Percentiles rank a stretch among this genome's conserved stretches.
These are phyloP conservation scores for Venturia nashicola DNA, from an alignment of 2,329 filamentous ascomycete genomes.

Conservation along the genomic window DNA sequence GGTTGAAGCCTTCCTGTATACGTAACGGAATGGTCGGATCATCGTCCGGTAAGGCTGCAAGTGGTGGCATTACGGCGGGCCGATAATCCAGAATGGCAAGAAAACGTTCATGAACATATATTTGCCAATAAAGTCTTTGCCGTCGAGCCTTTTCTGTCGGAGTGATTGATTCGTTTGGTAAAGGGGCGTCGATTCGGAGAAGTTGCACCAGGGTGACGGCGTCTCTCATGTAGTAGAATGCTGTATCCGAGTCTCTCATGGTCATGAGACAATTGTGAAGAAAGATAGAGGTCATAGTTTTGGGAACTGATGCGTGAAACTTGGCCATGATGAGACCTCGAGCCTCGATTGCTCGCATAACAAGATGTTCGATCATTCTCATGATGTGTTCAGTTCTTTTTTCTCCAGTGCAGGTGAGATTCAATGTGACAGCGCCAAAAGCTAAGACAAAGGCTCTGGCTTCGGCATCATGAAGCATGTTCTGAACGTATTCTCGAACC, in stretches of 20 bases:
- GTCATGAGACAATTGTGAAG: slow-evolving; percentile 41
- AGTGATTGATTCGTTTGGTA: slow-evolving; percentile 20
- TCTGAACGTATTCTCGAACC: slow-evolving; percentile 20
- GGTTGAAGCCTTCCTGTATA: slow-evolving; percentile 31
- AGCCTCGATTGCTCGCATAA: slow-evolving; percentile 24
- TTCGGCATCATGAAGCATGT: slow-evolving; percentile 27
- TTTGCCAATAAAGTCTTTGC: slow-evolving; percentile 43
- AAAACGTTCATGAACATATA: slow-evolving; percentile 45
- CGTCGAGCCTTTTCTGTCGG: slow-evolving; percentile 28
- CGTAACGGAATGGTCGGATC: slow-evolving; percentile 26
- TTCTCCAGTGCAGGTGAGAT: slow-evolving; percentile 26
- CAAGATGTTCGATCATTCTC: slow-evolving; percentile 21
- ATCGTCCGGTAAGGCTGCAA: slow-evolving; percentile 26
- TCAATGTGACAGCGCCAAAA: slow-evolving; percentile 34
- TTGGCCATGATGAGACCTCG: slow-evolving; percentile 26
- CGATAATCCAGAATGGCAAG: slow-evolving; percentile 40
- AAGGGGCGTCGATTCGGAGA: slow-evolving; percentile 30
- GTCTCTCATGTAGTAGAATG: slow-evolving; percentile 40
- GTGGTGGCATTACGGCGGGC: slow-evolving; percentile 27
- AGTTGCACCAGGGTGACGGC: slow-evolving; percentile 34
- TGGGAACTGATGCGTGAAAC: slow-evolving; percentile 31
- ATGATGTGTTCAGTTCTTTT: slow-evolving; percentile 21
- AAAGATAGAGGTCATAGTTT: slow-evolving; percentile 40
- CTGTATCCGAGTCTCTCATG: slow-evolving; percentile 34
- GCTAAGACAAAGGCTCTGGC: slow-evolving; percentile 31